A percentile compares a stretch with the other conserved stretches of the same genome.
These are phyloP conservation scores for Lichtheimia corymbifera DNA, from an alignment of 371 early-diverging fungal genomes.

Conservation along the genomic window DNA sequence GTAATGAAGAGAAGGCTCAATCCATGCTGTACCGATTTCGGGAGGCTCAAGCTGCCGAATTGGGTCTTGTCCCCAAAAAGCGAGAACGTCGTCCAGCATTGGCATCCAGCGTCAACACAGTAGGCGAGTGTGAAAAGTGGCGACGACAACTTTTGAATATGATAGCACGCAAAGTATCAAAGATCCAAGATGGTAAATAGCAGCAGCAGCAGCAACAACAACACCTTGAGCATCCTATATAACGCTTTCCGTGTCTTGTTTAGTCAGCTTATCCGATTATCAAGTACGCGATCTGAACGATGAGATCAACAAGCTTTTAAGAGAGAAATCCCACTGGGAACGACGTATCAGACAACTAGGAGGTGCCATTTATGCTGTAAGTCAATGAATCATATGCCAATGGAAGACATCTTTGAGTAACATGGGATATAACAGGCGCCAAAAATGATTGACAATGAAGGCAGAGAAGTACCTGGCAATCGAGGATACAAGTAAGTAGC, in stretches of 20 bases:
- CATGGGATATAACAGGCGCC: constrained; percentile 58
- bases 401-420: not conserved
- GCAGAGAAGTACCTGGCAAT: constrained; percentile 88
- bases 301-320: constrained; percentile 90
- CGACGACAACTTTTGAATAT: constrained; percentile 86
- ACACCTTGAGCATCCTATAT: too few species aligned
- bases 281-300: constrained; percentile 96
- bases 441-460: constrained; percentile 82
- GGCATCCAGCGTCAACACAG: constrained; percentile 66
- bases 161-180: constrained; percentile 83
- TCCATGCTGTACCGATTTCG: constrained; percentile 97
- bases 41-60: constrained; percentile 86
- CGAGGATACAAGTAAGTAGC: constrained; percentile 86
- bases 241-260: not conserved
- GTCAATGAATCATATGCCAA: not conserved
- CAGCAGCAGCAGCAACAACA: too few species aligned
- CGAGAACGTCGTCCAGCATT: constrained; percentile 77
- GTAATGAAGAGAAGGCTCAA: constrained; percentile 97
- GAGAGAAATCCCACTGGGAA: constrained; percentile 94
- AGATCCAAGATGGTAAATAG: constrained; percentile 84
- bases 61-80: constrained; percentile 67
- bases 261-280: constrained; percentile 82
- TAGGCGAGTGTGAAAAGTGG: constrained; percentile 89
- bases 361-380: constrained; percentile 91
- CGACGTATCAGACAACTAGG: constrained; percentile 88